Percentiles rank a stretch among this genome's conserved stretches.
phyloP scores from a whole-genome alignment of 2,329 filamentous ascomycete species.

The Aspergillus flavus region DNA sequence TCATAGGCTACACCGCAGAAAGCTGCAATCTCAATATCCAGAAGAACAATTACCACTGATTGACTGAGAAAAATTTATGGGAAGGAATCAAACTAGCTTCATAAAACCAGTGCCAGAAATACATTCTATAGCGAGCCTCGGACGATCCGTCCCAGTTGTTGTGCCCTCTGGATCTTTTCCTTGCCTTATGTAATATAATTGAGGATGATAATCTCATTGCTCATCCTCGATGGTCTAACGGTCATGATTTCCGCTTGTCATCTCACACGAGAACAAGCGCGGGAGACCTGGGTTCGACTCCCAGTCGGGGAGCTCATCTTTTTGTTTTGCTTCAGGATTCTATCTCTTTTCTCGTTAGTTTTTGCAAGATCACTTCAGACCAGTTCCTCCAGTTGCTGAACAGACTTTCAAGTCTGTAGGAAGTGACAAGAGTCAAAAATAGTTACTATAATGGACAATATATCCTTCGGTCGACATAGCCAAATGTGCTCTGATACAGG shows the following conservation, averaged over 20 bases:
- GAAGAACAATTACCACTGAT: neutral
- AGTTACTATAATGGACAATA: no score
- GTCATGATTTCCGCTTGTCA: conserved; percentile 21
- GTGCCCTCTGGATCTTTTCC: no score
- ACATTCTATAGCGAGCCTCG: no score
- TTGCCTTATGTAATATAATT: no score
- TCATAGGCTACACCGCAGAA: neutral
- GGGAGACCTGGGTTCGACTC: conserved; percentile 7
- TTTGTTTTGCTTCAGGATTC: neutral
- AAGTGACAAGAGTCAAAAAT: neutral
- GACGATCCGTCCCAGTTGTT: no score
- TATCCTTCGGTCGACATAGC: neutral
- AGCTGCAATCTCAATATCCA: neutral
- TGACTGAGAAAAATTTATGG: neutral
- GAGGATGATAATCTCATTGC: neutral
- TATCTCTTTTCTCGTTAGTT: neutral
- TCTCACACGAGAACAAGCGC: neutral
- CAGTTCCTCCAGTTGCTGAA: neutral
- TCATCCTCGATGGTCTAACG: conserved; percentile 18
- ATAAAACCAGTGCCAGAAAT: no score
- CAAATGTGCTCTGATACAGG: neutral
- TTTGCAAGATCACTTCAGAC: neutral
- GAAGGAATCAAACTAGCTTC: no score
- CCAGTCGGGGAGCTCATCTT: neutral
- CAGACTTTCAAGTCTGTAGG: neutral